phyloP scores from a whole-genome alignment of 1,139 yeast genomes.

The Candida glucosophila region DNA sequence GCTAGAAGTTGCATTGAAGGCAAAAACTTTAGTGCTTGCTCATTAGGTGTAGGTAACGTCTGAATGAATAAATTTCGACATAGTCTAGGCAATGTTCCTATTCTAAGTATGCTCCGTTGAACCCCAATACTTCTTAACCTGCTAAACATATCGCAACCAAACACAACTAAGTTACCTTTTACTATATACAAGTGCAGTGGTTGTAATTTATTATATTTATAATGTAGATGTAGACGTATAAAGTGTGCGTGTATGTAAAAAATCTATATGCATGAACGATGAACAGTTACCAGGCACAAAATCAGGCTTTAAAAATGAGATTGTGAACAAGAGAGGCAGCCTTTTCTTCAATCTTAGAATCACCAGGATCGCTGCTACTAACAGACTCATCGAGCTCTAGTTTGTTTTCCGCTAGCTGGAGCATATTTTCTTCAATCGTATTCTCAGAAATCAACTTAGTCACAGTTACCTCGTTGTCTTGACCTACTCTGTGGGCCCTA shows the following conservation, averaged over 20 bases:
- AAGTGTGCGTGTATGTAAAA: too few species aligned
- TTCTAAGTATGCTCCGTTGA: too few species aligned
- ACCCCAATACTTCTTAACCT: too few species aligned
- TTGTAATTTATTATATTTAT: too few species aligned
- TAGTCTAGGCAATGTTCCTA: too few species aligned
- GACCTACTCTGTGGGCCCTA: constrained; percentile 97
- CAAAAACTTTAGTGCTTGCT: constrained; percentile 37
- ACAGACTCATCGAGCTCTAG: constrained; percentile 75
- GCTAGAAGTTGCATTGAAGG: constrained; percentile 35
- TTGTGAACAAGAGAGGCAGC: constrained; percentile 46
- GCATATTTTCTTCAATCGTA: constrained; percentile 85
- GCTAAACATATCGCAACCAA: too few species aligned
- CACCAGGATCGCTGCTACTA: constrained; percentile 38
- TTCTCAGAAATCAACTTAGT: constrained; percentile 63
- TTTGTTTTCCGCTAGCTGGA: constrained; percentile 81
- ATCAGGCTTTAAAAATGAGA: too few species aligned
- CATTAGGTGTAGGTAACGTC: constrained; percentile 39
- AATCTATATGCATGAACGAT: too few species aligned
- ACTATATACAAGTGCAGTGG: too few species aligned
- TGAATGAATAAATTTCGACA: constrained; percentile 30
- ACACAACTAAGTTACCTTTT: too few species aligned
- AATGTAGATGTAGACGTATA: too few species aligned
- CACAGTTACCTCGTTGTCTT: constrained; percentile 78
- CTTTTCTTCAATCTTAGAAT: constrained; percentile 42
- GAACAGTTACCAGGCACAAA: too few species aligned